Base-by-base conservation (phyloP, 2,329 filamentous ascomycete species). In the Penicillium palitans region DNA sequence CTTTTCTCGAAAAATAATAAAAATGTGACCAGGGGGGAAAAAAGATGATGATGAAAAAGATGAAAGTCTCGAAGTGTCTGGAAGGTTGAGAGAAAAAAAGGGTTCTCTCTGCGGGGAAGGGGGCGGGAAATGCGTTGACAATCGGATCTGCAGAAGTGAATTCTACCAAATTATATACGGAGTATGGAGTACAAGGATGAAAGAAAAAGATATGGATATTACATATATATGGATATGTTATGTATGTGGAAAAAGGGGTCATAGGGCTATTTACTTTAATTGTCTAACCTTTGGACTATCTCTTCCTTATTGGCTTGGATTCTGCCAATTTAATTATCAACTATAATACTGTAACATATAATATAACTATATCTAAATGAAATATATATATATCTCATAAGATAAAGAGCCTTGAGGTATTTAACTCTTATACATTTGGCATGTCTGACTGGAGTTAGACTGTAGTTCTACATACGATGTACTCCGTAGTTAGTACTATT, bases 41-140 rank as follows among this genome's bases (percentile, higher is more conserved):
- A 58, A 31, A 46, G 45, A 33, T 39, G 40, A 42, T 9, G 47
- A 29, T 19, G 31, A 47, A 57, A 49, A 37, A 40, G n/a, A 41
- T 47, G 41, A 46, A 37, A 39, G 51, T 48, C 35, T 52, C 52
- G 25, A 40, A 54, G 42, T 47, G 52, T 19, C 41, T 55, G 45
- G 41, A 42, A 50, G 41, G 52, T 21, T 29, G 33, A 40, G 42
- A 55, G 44, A 49, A 45, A 53, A 45, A 53, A 42, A 40, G 59
- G 49, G 60, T 10, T 25, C n/a, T 31, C 29, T 48, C 60, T 60
- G 58, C 60, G 63, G 60, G 61, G 62, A 60, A 66, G 56, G 58
- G 56, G 54, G 40, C 51, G 19, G 49, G 42, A 56, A 48, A 52
- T 51, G 44, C 21, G 52, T 49, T 46, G 45, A 42, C 52, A 55